Conservation (phyloP, 352 stramenopile species). For the Globisporangium cylindrosporum region DNA sequence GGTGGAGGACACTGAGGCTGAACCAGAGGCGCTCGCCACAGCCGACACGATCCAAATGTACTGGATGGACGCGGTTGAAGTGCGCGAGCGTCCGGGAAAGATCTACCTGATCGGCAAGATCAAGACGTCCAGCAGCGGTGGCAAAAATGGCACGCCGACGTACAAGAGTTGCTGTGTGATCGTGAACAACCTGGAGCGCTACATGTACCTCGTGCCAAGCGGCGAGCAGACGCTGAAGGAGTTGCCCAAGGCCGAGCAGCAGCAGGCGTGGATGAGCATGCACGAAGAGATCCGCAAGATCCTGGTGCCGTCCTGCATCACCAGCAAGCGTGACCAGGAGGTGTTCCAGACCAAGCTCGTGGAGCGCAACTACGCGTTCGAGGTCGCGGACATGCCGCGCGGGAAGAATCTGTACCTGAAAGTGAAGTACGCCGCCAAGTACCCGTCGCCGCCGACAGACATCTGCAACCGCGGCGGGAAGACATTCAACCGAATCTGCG, state of each 20-base stretch:
- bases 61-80: slow-evolving; percentile 97
- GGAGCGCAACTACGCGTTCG: slow-evolving; percentile 97
- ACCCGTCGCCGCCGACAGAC: slow-evolving; percentile 77
- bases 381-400: slow-evolving; percentile 93
- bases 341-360: slow-evolving; percentile 94
- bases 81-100: slow-evolving; percentile 90
- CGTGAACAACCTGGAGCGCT: slow-evolving; percentile 94
- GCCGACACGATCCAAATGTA: slow-evolving; percentile 92
- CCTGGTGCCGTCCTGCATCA: slow-evolving; percentile 84
- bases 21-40: slow-evolving; percentile 30
- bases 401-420: slow-evolving; percentile 97
- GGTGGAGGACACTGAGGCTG: slow-evolving; percentile 25
- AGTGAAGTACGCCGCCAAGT: slow-evolving; percentile 95
- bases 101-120: slow-evolving; percentile 99
- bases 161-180: slow-evolving; percentile 96
- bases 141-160: slow-evolving; percentile 32
- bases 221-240: slow-evolving; percentile 57
- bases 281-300: slow-evolving; percentile 91
- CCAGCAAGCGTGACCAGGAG: slow-evolving; percentile 67
- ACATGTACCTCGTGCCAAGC: slow-evolving; percentile 92
- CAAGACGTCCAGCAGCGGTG: slow-evolving; percentile 30
- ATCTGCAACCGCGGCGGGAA: slow-evolving; percentile 88
- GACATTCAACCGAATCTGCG: slow-evolving; percentile 95
- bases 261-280: slow-evolving; percentile 82
- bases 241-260: slow-evolving; percentile 89